Evolutionary conservation across 2,329 filamentous ascomycete species (phyloP).

Genomic region (Talaromyces amestolkiae): DNA sequence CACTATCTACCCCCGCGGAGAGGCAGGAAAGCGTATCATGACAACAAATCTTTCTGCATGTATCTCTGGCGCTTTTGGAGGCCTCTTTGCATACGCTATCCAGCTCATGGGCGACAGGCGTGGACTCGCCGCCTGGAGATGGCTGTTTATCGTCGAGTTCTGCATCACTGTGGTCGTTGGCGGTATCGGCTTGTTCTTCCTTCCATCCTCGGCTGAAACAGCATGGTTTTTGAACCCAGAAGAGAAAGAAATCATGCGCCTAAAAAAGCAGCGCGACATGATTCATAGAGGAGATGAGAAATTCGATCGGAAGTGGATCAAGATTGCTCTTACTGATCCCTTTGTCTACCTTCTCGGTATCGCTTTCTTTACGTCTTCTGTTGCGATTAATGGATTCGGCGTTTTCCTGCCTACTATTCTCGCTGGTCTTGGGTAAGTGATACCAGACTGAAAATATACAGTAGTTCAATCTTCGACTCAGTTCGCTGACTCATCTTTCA

Average conservation of each 20-base stretch:
- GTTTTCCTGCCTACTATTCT: slow-evolving; percentile 15
- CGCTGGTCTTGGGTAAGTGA: slow-evolving; percentile 15
- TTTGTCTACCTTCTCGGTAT: slow-evolving; percentile 13
- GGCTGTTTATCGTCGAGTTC: slow-evolving; percentile 16
- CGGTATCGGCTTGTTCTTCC: slow-evolving; percentile 1
- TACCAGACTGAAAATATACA: too few relatives aligned
- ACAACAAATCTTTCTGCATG: slow-evolving; percentile 9
- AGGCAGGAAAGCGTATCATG: slow-evolving; percentile 16
- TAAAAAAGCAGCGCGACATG: background rate
- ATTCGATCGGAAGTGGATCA: slow-evolving; percentile 14
- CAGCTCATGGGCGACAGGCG: slow-evolving; percentile 2
- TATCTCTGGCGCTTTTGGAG: slow-evolving; percentile 14
- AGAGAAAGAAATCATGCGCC: slow-evolving; percentile 14
- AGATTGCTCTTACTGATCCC: slow-evolving; percentile 7
- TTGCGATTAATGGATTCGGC: slow-evolving; percentile 14
- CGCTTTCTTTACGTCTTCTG: slow-evolving; percentile 13
- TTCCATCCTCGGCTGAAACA: slow-evolving; percentile 6
- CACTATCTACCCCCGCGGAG: slow-evolving; percentile 3
- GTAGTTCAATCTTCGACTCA: background rate
- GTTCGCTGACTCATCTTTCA: background rate
- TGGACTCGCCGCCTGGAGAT: slow-evolving; percentile 10
- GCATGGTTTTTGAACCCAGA: slow-evolving; percentile 4
- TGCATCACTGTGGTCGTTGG: slow-evolving; percentile 14
- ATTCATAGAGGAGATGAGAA: slow-evolving; percentile 2
- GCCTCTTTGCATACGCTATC: slow-evolving; percentile 13